Base-by-base conservation (phyloP, 2,329 filamentous ascomycete genomes). In the Apiospora aurea region DNA sequence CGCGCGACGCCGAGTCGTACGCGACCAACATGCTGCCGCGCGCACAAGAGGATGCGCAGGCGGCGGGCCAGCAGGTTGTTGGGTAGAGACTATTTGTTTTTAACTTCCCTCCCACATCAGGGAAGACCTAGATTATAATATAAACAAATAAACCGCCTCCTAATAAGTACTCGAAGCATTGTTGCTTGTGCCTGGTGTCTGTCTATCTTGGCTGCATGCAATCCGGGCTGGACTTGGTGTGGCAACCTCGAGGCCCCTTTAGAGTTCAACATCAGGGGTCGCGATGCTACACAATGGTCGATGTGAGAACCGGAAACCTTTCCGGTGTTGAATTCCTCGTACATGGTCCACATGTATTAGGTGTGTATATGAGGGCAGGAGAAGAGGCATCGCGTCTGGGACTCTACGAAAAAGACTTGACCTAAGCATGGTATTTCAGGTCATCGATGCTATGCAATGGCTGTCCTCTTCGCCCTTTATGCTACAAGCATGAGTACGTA, bases 1-100 rank as follows among this genome's bases (percentile, higher is more conserved):
- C 87, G 67, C 85, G 83, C 71, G 91, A 93, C 75, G 93, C 93
- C 0, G 91, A 92, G 72, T 80, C 80, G 13, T 93, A 92, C 80
- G 86, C 89, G 0, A 77, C 85, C 49, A 85, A 80, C 70, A 84
- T 87, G 69, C 70, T 85, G 70, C 79, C 80, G 49, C 72, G 83
- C 53, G 67, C 69, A 16, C 73, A 70, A 49, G 69, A 69, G 34
- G 68, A 69, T 51, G 68, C 34, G 41, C 41, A 68, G 13, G 43
- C 29, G 26, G 66, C 16, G n/a, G 24, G 18, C 18, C 26, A 34
- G n/a, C 41, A 44, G 24, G 66, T 47, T 4, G 66, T 47, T 46
- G 66, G 66, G 44, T 68, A 68, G 24, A 26, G 26, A 18, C 26
- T n/a, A 61, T 44, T 76, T 77, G 75, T 80, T 71, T 77, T 79